phyloP scores from a whole-genome alignment of 1,284 basidiomycete genomes.

The Afroboletus lepidellus region DNA sequence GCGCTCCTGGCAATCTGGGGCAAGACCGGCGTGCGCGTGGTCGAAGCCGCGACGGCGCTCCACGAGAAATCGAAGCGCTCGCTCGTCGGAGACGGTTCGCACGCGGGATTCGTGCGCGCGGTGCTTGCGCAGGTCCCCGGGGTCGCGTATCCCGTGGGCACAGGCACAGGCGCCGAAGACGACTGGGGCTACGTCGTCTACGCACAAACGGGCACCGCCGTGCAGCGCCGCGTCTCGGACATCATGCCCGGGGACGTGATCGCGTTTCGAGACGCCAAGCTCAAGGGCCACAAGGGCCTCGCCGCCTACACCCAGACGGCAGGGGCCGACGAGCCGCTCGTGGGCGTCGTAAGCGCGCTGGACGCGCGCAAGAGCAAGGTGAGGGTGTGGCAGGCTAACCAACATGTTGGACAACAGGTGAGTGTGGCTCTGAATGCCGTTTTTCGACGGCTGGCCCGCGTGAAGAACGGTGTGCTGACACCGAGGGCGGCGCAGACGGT shows the following conservation, averaged over 20 bases:
- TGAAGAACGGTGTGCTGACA: constrained; percentile 29
- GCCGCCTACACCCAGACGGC: constrained; percentile 67
- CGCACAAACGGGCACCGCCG: constrained; percentile 62
- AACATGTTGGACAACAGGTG: constrained; percentile 74
- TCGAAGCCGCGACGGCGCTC: constrained; percentile 64
- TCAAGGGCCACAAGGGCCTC: constrained; percentile 87
- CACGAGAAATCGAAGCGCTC: constrained; percentile 73
- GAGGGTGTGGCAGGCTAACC: constrained; percentile 77
- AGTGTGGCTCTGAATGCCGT: constrained; percentile 26
- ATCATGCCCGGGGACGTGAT: constrained; percentile 86
- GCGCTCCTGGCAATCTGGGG: constrained; percentile 71
- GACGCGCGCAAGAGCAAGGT: constrained; percentile 87
- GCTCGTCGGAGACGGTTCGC: constrained; percentile 81
- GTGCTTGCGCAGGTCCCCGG: constrained; percentile 62
- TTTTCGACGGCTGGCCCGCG: constrained; percentile 32
- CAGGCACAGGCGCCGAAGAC: too few species aligned
- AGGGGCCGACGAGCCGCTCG: constrained; percentile 37
- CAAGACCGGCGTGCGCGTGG: constrained; percentile 72
- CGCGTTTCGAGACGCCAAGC: constrained; percentile 70
- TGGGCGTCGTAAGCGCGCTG: constrained; percentile 79
- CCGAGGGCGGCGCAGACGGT: constrained; percentile 50
- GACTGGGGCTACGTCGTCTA: constrained; percentile 76
- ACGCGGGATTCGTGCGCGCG: constrained; percentile 71
- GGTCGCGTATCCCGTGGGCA: constrained; percentile 21
- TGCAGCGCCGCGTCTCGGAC: constrained; percentile 74